A percentile compares a stretch with the other conserved stretches of the same genome.
These are phyloP conservation scores for Mycena sanguinolenta DNA, from an alignment of 768 basidiomycete species.

Conservation along the genomic window DNA sequence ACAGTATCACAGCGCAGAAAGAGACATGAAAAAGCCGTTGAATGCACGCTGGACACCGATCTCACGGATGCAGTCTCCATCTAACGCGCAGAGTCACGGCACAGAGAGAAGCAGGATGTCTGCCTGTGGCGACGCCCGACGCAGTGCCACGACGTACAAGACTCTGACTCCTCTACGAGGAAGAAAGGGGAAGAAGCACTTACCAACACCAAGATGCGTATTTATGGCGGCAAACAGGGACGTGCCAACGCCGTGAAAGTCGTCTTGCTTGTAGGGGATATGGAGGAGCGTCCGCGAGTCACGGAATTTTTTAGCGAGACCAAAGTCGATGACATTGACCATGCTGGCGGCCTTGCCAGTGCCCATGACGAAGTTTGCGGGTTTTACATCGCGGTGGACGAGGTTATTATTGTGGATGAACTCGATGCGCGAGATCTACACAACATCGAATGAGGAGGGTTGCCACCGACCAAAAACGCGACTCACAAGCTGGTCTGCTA, in stretches of 20 bases:
- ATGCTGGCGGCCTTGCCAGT: constrained; percentile 65
- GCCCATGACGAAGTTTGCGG: constrained; percentile 99
- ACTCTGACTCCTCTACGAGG: background rate
- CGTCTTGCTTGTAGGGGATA: constrained; percentile 80
- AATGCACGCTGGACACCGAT: too few species aligned
- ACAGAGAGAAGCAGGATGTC: background rate
- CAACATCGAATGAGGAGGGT: constrained; percentile 28
- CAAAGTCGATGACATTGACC: constrained; percentile 95
- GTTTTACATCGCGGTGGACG: constrained; percentile 97
- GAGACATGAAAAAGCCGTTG: too few species aligned
- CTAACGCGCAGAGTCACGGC: too few species aligned
- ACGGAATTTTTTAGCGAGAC: constrained; percentile 84
- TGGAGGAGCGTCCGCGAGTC: constrained; percentile 75
- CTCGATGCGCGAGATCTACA: constrained; percentile 92
- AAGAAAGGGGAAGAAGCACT: constrained; percentile 39
- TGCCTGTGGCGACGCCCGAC: background rate
- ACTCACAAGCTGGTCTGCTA: constrained; percentile 94
- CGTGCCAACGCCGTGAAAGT: constrained; percentile 85
- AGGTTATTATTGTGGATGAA: constrained; percentile 97
- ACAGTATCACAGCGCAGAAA: background rate
- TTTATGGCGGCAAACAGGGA: constrained; percentile 82
- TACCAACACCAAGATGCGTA: constrained; percentile 83
- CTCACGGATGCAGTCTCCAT: too few species aligned
- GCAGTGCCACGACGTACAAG: background rate
- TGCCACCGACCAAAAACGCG: constrained; percentile 42